Conservation (phyloP, 495 filamentous ascomycete genomes). For the Sordaria brevicollis region DNA sequence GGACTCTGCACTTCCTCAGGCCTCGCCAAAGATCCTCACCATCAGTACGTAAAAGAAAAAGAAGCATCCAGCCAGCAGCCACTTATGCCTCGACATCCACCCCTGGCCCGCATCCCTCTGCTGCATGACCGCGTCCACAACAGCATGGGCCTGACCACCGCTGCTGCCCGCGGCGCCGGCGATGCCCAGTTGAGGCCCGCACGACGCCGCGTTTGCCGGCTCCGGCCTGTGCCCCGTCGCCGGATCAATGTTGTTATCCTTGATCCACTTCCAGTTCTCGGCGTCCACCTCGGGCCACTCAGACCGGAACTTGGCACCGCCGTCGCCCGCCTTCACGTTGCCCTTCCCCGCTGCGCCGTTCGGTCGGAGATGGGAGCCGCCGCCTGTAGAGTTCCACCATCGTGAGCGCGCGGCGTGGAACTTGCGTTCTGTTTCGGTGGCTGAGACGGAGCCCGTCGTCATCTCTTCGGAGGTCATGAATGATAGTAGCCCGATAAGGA, state of each 20-base stretch:
- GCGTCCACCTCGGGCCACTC: conserved; percentile 88
- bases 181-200: conserved; percentile 56
- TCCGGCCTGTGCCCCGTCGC: conserved; percentile 52
- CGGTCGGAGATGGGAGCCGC: conserved; percentile 56
- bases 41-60: conserved; percentile 74
- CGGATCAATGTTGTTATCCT: conserved; percentile 69
- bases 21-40: conserved; percentile 54
- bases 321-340: conserved; percentile 26
- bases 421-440: conserved; percentile 66
- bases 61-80: conserved; percentile 53
- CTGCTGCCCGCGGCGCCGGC: conserved; percentile 44
- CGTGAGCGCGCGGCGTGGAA: conserved; percentile 65
- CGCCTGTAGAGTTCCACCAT: conserved; percentile 97
- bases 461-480: conserved; percentile 99
- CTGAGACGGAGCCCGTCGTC: conserved; percentile 89
- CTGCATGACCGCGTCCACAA: conserved; percentile 64
- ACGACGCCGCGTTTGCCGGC: conserved; percentile 39
- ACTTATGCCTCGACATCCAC: conserved; percentile 69
- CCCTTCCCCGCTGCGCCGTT: conserved; percentile 31
- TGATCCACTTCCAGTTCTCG: conserved; percentile 94
- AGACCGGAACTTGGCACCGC: conserved; percentile 16
- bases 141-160: conserved; percentile 61
- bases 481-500: conserved; percentile 83
- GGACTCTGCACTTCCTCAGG: background rate
- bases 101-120: conserved; percentile 68